Evolutionary conservation across 1,284 basidiomycete genomes (phyloP), one percentile per base, ranked within the genome.

Genomic region (Cystobasidium sp.): DNA sequence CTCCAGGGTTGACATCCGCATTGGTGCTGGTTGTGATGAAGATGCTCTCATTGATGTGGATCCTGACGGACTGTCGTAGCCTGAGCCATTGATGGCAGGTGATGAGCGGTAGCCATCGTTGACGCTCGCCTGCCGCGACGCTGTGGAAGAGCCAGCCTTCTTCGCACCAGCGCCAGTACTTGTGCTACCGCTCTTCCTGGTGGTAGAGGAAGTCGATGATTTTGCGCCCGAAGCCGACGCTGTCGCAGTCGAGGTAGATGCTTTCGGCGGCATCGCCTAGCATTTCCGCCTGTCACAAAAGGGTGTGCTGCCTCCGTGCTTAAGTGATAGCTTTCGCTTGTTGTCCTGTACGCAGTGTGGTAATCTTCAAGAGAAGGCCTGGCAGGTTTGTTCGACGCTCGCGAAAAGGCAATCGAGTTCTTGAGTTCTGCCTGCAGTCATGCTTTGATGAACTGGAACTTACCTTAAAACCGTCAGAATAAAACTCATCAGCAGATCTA

Each of bases 211-310:
- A n/a, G 58, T 59, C 39, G 58, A 37, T 52, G 69, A 63, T 55
- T 64, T 71, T 63, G 69, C 69, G 39, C 46, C 44, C 22, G 46
- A 18, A n/a, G 46, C 64, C 20, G 52, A 41, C 59, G 69, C 51
- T 46, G 44, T 63, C 20, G 69, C 31, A 16, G 69, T 12, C 37
- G 69, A 63, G 47, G 69, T 63, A 39, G 59, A 62, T 52, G 69
- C 61, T 63, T 63, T 43, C 47, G 69, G 69, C 58, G 69, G 47
- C 69, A 71, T 71, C 24, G 59, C 61, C 43, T 61, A 44, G 68
- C 68, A 69, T 69, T 8, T 47, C 55, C 24, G 31, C 64, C 56
- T 43, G 37, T 14, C 4, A 6, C 37, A 41, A 9, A 31, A 41
- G 5, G 18, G 6, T 63, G 22, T 5, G 22, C 44, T 16, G 44